Evolutionary conservation across 2,329 filamentous ascomycete species (phyloP).

Genomic region (Xylaria sp.): DNA sequence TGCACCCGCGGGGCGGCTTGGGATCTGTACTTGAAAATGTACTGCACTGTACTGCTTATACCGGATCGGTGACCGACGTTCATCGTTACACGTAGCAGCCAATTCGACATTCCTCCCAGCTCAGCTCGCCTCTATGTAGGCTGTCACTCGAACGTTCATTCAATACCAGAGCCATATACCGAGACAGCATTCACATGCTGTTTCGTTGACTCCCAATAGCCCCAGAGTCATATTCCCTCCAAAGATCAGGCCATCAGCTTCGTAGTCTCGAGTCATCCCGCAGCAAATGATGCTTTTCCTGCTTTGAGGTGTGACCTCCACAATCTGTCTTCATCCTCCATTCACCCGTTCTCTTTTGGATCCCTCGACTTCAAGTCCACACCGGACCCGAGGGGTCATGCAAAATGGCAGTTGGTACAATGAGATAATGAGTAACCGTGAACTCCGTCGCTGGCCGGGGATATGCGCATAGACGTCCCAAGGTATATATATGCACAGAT

Average conservation of each 20-base stretch:
- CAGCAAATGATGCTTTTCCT: conserved; percentile 3
- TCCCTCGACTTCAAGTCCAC: conserved; percentile 21
- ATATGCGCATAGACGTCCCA: conserved; percentile 32
- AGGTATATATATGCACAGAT: conserved; percentile 33
- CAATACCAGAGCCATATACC: conserved; percentile 2
- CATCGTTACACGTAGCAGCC: conserved; percentile 20
- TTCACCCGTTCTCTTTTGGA: conserved; percentile 5
- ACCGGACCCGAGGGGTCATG: conserved; percentile 2
- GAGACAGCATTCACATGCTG: conserved; percentile 11
- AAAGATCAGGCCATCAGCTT: conserved; percentile 16
- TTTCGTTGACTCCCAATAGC: conserved; percentile 5
- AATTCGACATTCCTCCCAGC: conserved; percentile 2
- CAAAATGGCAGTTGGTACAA: conserved; percentile 17
- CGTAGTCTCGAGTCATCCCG: conserved; percentile 13
- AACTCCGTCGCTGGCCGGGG: conserved; percentile 46
- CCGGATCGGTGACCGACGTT: conserved; percentile 8
- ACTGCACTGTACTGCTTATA: conserved; percentile 7
- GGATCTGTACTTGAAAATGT: conserved; percentile 14
- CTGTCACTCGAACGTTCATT: conserved; percentile 7
- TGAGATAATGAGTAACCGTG: conserved; percentile 30
- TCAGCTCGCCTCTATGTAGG: neutral
- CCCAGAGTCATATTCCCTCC: neutral
- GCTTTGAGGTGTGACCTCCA: conserved; percentile 6
- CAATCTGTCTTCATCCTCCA: conserved; percentile 5
- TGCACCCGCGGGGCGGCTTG: conserved; percentile 6